These are phyloP conservation scores for Filobasidium wieringae DNA, from an alignment of 768 basidiomycete species.

Conservation along the genomic window DNA sequence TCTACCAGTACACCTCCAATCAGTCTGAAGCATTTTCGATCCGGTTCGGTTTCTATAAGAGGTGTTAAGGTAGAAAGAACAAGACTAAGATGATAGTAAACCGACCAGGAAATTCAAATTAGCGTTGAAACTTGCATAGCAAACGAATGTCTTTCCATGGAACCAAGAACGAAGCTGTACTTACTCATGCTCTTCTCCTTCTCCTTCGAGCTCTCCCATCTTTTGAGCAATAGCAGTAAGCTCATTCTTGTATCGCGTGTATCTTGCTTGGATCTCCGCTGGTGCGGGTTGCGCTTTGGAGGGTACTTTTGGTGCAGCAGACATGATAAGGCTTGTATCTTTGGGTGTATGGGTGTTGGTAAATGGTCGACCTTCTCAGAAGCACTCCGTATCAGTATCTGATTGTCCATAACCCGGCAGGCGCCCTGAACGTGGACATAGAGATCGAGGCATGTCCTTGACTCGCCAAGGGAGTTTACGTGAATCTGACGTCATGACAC, in stretches of 20 bases:
- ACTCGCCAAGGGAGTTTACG: too few relatives aligned
- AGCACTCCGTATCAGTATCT: too few relatives aligned
- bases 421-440: too few relatives aligned
- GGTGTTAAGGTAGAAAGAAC: conserved; percentile 81
- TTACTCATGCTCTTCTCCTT: conserved; percentile 88
- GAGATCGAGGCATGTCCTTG: too few relatives aligned
- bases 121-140: too few relatives aligned
- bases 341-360: too few relatives aligned
- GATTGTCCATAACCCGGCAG: too few relatives aligned
- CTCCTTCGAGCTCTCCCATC: conserved; percentile 89
- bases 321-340: too few relatives aligned
- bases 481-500: too few relatives aligned
- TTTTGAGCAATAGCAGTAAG: conserved; percentile 83
- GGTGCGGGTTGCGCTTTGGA: conserved; percentile 10
- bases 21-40: conserved; percentile 89
- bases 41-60: conserved; percentile 65
- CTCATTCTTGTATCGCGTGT: conserved; percentile 59
- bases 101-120: neutral
- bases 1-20: conserved; percentile 94
- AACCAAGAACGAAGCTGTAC: conserved; percentile 29
- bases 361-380: too few relatives aligned
- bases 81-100: conserved; percentile 47
- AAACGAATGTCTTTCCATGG: neutral
- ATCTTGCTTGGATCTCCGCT: conserved; percentile 13
- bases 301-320: too few relatives aligned